Evolutionary conservation across 257 asterid genomes (phyloP).

Genomic region (Solanum piurae): DNA sequence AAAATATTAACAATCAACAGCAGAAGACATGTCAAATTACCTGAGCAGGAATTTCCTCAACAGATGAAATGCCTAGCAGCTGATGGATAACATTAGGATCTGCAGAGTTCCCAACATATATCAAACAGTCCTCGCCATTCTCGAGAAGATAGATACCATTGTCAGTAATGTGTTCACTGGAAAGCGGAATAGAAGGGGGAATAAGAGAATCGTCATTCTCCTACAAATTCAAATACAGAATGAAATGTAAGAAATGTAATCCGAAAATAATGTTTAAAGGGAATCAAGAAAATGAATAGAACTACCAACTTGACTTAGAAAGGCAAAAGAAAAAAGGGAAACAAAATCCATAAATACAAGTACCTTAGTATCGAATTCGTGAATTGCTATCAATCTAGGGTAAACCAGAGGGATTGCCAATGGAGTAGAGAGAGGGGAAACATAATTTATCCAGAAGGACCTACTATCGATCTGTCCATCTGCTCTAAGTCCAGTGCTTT

Average conservation of each 20-base stretch:
- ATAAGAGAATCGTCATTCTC: conserved; percentile 52
- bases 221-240: conserved; percentile 30
- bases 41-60: conserved; percentile 79
- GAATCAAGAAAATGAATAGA: not conserved
- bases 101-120: conserved; percentile 71
- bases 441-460: conserved; percentile 84
- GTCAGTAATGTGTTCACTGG: conserved; percentile 61
- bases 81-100: conserved; percentile 41
- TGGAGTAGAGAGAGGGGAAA: conserved; percentile 70
- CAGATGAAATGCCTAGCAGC: conserved; percentile 68
- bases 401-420: conserved; percentile 84
- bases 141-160: conserved; percentile 95
- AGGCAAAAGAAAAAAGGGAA: not conserved
- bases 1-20: not conserved
- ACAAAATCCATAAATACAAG: not conserved
- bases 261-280: not conserved
- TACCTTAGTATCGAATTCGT: conserved; percentile 77
- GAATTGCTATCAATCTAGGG: conserved; percentile 88
- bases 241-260: not conserved
- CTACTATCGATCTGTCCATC: conserved; percentile 88
- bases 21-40: conserved; percentile 16
- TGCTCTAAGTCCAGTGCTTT: conserved; percentile 74
- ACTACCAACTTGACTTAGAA: not conserved
- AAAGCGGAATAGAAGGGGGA: conserved; percentile 74
- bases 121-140: conserved; percentile 88